Evolutionary conservation across 2,329 filamentous ascomycete genomes (phyloP).

Genomic region (Thelonectria discophora): DNA sequence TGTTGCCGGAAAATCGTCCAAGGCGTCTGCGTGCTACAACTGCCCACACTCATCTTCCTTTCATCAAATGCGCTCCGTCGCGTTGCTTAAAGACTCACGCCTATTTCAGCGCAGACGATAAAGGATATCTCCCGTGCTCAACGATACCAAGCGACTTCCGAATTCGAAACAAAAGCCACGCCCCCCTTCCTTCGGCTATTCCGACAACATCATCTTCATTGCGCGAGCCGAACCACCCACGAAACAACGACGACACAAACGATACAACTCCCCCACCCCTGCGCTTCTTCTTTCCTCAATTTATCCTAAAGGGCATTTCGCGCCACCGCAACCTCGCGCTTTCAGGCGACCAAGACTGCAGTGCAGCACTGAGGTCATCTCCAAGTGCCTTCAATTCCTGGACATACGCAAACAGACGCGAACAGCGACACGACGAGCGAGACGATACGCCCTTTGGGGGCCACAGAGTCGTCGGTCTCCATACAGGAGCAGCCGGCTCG

Average conservation of each 20-base stretch:
- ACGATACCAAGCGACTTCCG: slow-evolving; percentile 2
- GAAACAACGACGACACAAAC: slow-evolving; percentile 10
- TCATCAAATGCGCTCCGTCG: slow-evolving; percentile 31
- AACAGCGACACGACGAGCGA: slow-evolving; percentile 27
- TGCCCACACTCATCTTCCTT: slow-evolving; percentile 27
- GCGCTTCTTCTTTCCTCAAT: neutral
- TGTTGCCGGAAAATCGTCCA: slow-evolving; percentile 32
- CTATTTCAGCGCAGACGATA: neutral
- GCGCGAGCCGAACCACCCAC: slow-evolving; percentile 15
- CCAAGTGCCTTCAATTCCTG: slow-evolving; percentile 25
- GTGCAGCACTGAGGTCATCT: slow-evolving; percentile 32
- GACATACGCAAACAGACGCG: slow-evolving; percentile 32
- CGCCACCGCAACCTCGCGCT: slow-evolving; percentile 31
- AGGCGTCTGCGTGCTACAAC: slow-evolving; percentile 31
- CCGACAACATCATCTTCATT: slow-evolving; percentile 17
- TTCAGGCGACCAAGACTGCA: slow-evolving; percentile 34
- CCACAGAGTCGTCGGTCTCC: slow-evolving; percentile 22
- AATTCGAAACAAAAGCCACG: slow-evolving; percentile 20
- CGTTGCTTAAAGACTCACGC: slow-evolving; percentile 19
- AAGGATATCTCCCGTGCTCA: neutral
- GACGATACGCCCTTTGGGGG: slow-evolving; percentile 27
- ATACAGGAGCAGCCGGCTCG: slow-evolving; percentile 24
- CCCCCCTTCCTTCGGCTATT: slow-evolving; percentile 13
- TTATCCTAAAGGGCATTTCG: slow-evolving; percentile 23
- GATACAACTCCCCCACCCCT: slow-evolving; percentile 2